Evolutionary conservation across 805 yeast genomes (phyloP).

Genomic region (Schwanniomyces vanrijiae): DNA sequence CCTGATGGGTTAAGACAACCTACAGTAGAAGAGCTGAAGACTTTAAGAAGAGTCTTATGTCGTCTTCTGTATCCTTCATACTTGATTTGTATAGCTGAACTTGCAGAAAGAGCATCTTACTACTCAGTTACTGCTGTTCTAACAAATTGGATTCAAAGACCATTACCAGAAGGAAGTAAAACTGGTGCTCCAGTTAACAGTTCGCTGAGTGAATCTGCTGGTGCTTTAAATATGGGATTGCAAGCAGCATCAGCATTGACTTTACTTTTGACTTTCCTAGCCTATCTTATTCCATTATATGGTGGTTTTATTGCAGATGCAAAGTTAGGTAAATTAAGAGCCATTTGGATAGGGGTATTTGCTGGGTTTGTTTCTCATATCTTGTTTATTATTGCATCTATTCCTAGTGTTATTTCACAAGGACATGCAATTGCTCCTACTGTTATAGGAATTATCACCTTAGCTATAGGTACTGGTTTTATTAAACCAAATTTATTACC

Average conservation of each 20-base stretch:
- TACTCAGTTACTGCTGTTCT: slow-evolving; percentile 47
- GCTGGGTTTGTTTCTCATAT: slow-evolving; percentile 49
- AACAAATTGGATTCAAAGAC: slow-evolving; percentile 51
- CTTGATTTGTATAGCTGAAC: slow-evolving; percentile 50
- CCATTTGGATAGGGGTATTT: slow-evolving; percentile 50
- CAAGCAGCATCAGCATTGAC: slow-evolving; percentile 48
- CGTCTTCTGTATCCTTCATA: slow-evolving; percentile 49
- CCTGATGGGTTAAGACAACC: slow-evolving; percentile 39
- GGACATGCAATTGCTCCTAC: slow-evolving; percentile 44
- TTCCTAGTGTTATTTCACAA: slow-evolving; percentile 36
- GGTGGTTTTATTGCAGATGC: slow-evolving; percentile 57
- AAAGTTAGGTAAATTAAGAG: slow-evolving; percentile 44
- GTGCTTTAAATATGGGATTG: slow-evolving; percentile 50
- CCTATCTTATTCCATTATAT: slow-evolving; percentile 50
- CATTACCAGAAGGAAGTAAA: slow-evolving; percentile 49
- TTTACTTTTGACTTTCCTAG: slow-evolving; percentile 46
- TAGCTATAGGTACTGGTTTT: slow-evolving; percentile 51
- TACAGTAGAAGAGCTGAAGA: slow-evolving; percentile 22
- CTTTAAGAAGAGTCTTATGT: slow-evolving; percentile 42
- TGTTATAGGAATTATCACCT: slow-evolving; percentile 36
- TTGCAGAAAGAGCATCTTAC: slow-evolving; percentile 57
- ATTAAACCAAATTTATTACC: slow-evolving; percentile 56
- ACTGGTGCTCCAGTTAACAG: slow-evolving; percentile 42
- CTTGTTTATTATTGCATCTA: slow-evolving; percentile 48
- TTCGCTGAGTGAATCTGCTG: slow-evolving; percentile 40